Base-by-base conservation (phyloP, 768 basidiomycete genomes). In the Hygrocybe punicea region DNA sequence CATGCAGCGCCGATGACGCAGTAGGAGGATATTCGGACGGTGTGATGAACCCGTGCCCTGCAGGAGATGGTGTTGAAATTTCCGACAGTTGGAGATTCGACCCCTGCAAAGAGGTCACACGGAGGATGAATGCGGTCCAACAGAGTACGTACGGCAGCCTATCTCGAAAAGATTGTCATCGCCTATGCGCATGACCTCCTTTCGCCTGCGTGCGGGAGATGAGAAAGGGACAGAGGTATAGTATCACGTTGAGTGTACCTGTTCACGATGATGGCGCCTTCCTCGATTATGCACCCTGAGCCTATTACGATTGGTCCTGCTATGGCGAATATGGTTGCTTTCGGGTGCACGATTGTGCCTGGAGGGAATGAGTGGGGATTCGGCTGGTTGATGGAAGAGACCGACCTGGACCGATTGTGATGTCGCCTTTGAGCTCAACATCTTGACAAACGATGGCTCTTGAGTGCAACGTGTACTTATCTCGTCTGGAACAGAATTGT, bases 111-210 rank as follows among this genome's bases (percentile, higher is more conserved):
- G n/a, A 53, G 21, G 58, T 35, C 13, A 21, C 40, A 16, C 19
- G 53, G 33, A 33, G 6, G n/a, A 9, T 33, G 29, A n/a, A 10
- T 48, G 24, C 17, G 33, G 21, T 29, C n/a, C n/a, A 40, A 42
- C 35, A 36, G 42, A 11, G 37, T 16, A 84, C 91, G 60, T 66
- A 96, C 96, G 87, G 70, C 88, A 92, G 19, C 90, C 91, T 53
- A 97, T 92, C 73, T 97, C 93, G 65, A 99, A 96, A 57, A 94
- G 76, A 69, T 98, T 98, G 59, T 91, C 85, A 69, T 96, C 87
- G 5, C 96, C 96, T 48, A 99, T 93, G 17, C 86, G 84, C 93
- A 98, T 92, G 35, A 88, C 83, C 66, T 93, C 89, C 65, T 89
- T 93, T 53, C 81, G 72, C 64, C 84, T 87, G 39, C 14, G 44